Evolutionary conservation across 352 stramenopile species (phyloP), one percentile per base, ranked within the genome.

Genomic region (Phytophthora pinifolia): DNA sequence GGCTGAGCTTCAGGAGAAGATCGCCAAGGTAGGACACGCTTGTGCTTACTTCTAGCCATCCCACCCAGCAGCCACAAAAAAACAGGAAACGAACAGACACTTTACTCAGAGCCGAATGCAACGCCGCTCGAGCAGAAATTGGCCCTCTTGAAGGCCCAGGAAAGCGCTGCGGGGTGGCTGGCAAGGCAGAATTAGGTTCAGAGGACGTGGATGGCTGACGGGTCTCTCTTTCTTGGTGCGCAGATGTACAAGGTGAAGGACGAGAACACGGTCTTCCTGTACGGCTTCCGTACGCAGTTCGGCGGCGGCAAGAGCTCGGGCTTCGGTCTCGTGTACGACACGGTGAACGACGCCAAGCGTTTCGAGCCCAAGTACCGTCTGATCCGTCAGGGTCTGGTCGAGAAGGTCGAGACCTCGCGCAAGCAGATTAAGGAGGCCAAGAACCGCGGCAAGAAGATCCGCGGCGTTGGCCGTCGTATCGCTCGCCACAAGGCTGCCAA

Each of bases 381-480:
- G 51, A 84, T 99, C 39, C 92, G 89, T 66, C 83, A 95, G 71
- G 86, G 86, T 59, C 77, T 95, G 51, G 69, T 81, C 34, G 87
- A 98, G 54, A 98, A 98, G 87, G 96, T 98, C 61, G 96, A 99
- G 78, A 96, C 82, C 57, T 98, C 92, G 54, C 88, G 97, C 65
- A 99, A 99, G 89, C 96, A 98, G 72, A 99, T 99, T 81, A 99
- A 99, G 93, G 97, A 99, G 76, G 86, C 92, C 63, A 99, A 99
- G 94, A 99, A 99, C 86, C 96, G 97, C 59, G 91, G 66, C 65
- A 97, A 98, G 86, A 99, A 99, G 93, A 73, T 98, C 50, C 94
- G 96, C 59, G 97, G 97, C 91, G 97, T 98, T 25, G 97, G 97
- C 65, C 93, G 95, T 56, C 94, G 92, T 77, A 98, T 99, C 74